Conservation (phyloP, 179 eudicot species). For the Spergularia azorica region DNA sequence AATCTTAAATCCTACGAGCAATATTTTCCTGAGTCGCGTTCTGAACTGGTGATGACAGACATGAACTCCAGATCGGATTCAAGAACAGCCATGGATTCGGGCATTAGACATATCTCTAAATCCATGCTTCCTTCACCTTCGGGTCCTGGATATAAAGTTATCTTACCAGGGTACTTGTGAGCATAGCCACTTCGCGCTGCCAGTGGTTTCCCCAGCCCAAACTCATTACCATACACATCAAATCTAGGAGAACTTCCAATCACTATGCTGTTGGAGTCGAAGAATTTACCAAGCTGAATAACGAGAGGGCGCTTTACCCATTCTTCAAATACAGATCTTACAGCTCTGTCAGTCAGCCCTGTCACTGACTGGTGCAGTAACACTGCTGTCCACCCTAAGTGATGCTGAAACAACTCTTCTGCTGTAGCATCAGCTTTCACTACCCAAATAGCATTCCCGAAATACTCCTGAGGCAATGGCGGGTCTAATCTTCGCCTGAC, state of each 20-base stretch:
- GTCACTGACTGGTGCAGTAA: neutral
- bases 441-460: neutral
- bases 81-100: slow-evolving; percentile 20
- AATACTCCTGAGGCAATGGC: slow-evolving; percentile 11
- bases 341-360: neutral
- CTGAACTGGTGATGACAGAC: neutral
- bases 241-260: slow-evolving; percentile 23
- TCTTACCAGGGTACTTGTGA: slow-evolving; percentile 7
- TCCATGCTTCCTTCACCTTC: slow-evolving; percentile 23
- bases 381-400: slow-evolving; percentile 17
- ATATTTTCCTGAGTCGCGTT: neutral
- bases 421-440: neutral
- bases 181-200: slow-evolving; percentile 9
- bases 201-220: slow-evolving; percentile 19
- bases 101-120: slow-evolving; percentile 19
- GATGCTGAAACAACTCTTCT: neutral
- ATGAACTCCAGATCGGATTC: slow-evolving; percentile 15
- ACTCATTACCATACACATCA: slow-evolving; percentile 20
- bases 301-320: neutral
- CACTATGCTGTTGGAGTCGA: neutral
- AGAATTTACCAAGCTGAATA: neutral
- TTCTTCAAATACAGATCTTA: neutral
- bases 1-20: neutral
- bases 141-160: slow-evolving; percentile 8
- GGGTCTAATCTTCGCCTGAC: slow-evolving; percentile 16